phyloP scores from a whole-genome alignment of 257 asterid species.

The Mitragyna speciosa region DNA sequence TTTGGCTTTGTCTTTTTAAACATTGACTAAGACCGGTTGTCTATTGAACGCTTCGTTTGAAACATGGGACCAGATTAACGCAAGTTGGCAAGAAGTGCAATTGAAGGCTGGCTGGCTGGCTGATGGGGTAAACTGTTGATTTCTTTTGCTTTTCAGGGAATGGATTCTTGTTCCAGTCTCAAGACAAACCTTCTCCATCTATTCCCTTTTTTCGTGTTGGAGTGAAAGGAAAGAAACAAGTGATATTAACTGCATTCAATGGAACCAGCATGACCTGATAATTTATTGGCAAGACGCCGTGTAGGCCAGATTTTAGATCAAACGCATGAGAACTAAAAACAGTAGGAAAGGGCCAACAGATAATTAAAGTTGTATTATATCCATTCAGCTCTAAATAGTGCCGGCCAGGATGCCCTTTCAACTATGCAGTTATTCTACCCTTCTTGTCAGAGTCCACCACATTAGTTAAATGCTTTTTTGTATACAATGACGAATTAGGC shows the following conservation, averaged over 20 bases:
- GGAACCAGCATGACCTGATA: not conserved
- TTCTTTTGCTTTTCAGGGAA: not conserved
- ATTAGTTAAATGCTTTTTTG: not conserved
- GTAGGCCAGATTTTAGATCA: not conserved
- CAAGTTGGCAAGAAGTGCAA: conserved; percentile 11
- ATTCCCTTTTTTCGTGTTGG: not conserved
- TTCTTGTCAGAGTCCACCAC: not conserved
- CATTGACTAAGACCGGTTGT: not conserved
- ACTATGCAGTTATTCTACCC: not conserved
- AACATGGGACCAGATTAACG: conserved; percentile 15
- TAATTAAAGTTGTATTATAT: not conserved
- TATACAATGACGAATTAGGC: not conserved
- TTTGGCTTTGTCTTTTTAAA: not conserved
- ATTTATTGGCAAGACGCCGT: not conserved
- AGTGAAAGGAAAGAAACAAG: not conserved
- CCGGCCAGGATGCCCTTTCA: not conserved
- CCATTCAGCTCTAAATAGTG: not conserved
- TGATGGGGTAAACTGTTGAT: not conserved
- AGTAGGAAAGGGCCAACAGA: not conserved
- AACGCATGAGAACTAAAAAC: not conserved
- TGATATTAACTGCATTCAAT: not conserved
- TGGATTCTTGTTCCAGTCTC: conserved; percentile 6
- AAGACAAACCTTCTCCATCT: not conserved
- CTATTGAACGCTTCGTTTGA: conserved; percentile 5
- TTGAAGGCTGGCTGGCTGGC: not conserved